These are phyloP conservation scores for Monosporozyma yasuniensis DNA, from an alignment of 805 yeast species.

Conservation along the genomic window DNA sequence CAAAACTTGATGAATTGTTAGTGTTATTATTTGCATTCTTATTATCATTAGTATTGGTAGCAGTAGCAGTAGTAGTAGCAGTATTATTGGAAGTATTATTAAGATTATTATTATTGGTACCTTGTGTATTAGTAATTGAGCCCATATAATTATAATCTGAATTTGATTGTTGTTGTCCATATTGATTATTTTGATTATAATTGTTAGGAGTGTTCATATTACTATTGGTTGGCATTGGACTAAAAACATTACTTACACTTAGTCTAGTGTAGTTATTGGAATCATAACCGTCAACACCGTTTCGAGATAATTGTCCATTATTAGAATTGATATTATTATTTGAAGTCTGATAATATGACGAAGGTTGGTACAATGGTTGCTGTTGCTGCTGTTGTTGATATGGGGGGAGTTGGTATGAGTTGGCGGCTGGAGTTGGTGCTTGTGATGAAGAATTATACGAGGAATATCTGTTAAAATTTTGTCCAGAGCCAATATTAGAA, in stretches of 20 bases:
- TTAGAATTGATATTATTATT: not conserved
- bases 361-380: constrained; percentile 8
- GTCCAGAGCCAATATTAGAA: not conserved
- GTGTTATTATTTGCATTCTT: not conserved
- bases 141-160: not conserved
- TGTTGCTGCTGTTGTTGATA: not conserved
- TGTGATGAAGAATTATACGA: no score
- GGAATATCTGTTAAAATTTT: no score
- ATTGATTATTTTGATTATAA: not conserved
- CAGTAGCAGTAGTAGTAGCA: no score
- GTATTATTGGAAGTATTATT: constrained; percentile 11
- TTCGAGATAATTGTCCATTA: not conserved
- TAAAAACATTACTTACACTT: not conserved
- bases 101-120: not conserved
- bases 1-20: not conserved
- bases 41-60: not conserved
- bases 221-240: not conserved
- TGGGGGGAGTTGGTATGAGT: no score
- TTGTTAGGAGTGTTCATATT: not conserved
- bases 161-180: not conserved
- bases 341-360: constrained; percentile 4
- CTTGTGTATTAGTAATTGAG: not conserved
- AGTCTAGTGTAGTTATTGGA: no score
- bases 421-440: no score
- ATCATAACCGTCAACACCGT: no score